phyloP scores from a whole-genome alignment of 768 basidiomycete species.

The Butyriboletus loyo region DNA sequence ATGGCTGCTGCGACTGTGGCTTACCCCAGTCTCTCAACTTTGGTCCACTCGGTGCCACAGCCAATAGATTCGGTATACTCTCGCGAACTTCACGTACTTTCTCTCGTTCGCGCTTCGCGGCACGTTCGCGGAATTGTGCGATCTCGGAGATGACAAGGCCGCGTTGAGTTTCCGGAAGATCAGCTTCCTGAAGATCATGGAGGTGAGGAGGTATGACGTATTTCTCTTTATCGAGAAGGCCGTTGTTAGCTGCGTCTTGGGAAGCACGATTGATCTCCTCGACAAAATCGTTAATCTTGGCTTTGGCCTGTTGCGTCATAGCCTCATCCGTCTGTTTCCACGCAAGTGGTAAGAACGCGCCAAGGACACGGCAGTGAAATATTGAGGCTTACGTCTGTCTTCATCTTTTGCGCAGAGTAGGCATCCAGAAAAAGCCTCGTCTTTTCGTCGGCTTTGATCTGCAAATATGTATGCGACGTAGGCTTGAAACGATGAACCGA shows the following conservation, averaged over 20 bases:
- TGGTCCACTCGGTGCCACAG: conserved; percentile 61
- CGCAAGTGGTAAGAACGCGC: background rate
- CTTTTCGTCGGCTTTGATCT: conserved; percentile 98
- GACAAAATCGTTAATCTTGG: conserved; percentile 61
- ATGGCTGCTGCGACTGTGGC: conserved; percentile 34
- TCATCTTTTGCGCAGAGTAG: conserved; percentile 74
- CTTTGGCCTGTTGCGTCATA: conserved; percentile 57
- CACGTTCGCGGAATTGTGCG: conserved; percentile 91
- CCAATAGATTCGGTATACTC: conserved; percentile 45
- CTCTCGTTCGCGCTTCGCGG: conserved; percentile 87
- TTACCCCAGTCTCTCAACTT: conserved; percentile 81
- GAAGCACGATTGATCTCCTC: conserved; percentile 69
- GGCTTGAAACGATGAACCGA: conserved; percentile 28
- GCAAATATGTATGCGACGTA: conserved; percentile 33
- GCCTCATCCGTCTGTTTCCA: conserved; percentile 65
- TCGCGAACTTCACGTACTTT: conserved; percentile 77
- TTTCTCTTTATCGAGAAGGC: conserved; percentile 79
- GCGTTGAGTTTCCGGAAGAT: conserved; percentile 90
- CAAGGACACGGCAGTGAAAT: background rate
- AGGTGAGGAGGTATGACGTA: conserved; percentile 94
- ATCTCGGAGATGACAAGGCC: conserved; percentile 96
- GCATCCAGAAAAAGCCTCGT: conserved; percentile 85
- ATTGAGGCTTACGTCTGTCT: conserved; percentile 65
- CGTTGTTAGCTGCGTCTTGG: conserved; percentile 70
- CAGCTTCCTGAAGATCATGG: conserved; percentile 93